Evolutionary conservation across 2,329 filamentous ascomycete species (phyloP), one percentile per base, ranked within the genome.

Genomic region (Fusarium pseudocircinatum): DNA sequence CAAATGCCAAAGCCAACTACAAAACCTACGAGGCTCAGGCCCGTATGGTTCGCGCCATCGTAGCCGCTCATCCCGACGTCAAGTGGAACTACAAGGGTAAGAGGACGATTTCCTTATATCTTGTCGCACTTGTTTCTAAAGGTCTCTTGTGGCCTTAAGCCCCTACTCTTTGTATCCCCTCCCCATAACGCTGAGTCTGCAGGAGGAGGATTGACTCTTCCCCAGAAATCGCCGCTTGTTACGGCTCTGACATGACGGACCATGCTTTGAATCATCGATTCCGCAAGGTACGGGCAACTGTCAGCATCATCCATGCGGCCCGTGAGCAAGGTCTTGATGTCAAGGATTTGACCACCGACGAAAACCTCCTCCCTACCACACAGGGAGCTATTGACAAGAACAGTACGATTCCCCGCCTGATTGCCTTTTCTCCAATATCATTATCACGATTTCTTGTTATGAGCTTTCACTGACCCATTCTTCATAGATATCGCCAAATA

Each of bases 61-160:
- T 92, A 1, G 90, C 89, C 0, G 88, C 89, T 6, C 85, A 88
- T 60, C 86, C 86, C 0, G 82, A 83, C 0, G 76, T 88, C 0
- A 89, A 87, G 69, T 86, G 91, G 60, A 89, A 92, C 78, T 91
- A 88, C 79, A 88, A 87, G 76, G 89, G 90, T 92, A 85, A 83
- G 88, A 59, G 75, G 9, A 22, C 28, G 44, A 24, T 13, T 34
- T 49, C 50, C 14, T 40, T 66, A 43, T 67, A 10, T 67, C 26
- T 37, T 28, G 30, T 20, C 40, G 22, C 46, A 36, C 46, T 42
- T 30, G 30, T 47, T 22, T 22, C 30, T 4, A 22, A 22, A 11
- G 40, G 32, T 10, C 28, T 18, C 34, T 34, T 28, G 24, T 36
- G 24, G 34, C 42, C 24, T 26, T 20, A 7, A 26, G 18, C 11